Base-by-base conservation (phyloP, 805 yeast species). In the Saccharomycopsis olivae region DNA sequence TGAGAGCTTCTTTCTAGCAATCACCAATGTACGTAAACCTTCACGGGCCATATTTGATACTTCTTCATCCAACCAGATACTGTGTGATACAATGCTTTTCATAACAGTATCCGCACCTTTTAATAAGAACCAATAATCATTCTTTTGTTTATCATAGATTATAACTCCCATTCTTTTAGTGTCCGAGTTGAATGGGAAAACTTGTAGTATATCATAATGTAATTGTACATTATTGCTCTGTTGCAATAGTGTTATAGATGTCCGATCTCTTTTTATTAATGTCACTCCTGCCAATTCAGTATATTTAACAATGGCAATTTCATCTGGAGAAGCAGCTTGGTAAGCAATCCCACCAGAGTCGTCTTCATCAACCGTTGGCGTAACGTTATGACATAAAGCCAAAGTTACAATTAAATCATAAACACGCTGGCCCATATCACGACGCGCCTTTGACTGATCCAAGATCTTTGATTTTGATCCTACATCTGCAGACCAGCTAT, bases 321-420 rank as follows among this genome's bases (percentile, higher is more conserved):
- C 99, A 64, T 92, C 99, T 0, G 99, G 99, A 0, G 96, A 88
- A 0, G 97, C 96, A 0, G 98, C 98, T 60, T 92, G 99, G 56
- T 88, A 92, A 2, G 86, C 71, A 13, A 78, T 57, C 43, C 66
- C 76, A 20, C 83, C 86, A n/a, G n/a, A n/a, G 48, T 78, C 84
- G 42, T 80, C 92, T 47, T 78, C 84, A 43, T 81, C 92, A 49
- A 77, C 72, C 0, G 94, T 77, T 1, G 99, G 99, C 0, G 98
- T 94, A 21, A 92, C 99, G 50, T 87, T 87, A 58, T 92, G 99
- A 58, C 99, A 92, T n/a, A 89, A 64, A 0, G 97, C 95, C 37
- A 92, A 65, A 1, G 96, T 83, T 0, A 75, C 59, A 1, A 87
- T 74, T 47, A 92, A 64, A 53, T 87, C 96, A 51, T 88, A 70